phyloP scores from a whole-genome alignment of 1,284 basidiomycete species.

The Gastroboletus turbinatus region DNA sequence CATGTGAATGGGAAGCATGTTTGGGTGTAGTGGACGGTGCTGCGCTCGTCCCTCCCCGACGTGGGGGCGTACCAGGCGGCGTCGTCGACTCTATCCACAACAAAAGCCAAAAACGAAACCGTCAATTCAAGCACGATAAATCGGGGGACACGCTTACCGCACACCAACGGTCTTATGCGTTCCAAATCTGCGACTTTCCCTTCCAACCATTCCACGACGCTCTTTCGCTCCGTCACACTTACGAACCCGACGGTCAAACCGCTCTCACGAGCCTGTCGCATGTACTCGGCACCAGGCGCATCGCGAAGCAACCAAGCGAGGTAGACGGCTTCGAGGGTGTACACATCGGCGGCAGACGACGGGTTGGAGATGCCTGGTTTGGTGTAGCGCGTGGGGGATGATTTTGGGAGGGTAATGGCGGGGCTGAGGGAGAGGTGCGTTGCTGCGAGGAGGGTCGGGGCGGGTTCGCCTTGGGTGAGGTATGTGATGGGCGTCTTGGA shows the following conservation, averaged over 20 bases:
- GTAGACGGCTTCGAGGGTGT: constrained; percentile 78
- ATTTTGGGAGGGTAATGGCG: constrained; percentile 59
- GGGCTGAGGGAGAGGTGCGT: constrained; percentile 65
- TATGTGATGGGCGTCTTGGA: constrained; percentile 51
- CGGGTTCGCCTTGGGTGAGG: constrained; percentile 45
- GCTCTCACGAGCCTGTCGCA: constrained; percentile 77
- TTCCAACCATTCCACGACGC: constrained; percentile 81
- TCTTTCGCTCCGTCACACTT: constrained; percentile 82
- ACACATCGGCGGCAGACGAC: constrained; percentile 58
- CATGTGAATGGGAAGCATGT: constrained; percentile 28
- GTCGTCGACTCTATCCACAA: constrained; percentile 46
- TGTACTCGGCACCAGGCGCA: constrained; percentile 77
- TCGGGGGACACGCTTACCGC: constrained; percentile 43
- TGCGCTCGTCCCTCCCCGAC: constrained; percentile 29
- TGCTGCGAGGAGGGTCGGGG: constrained; percentile 53
- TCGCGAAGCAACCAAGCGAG: constrained; percentile 78
- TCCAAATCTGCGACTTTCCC: constrained; percentile 60
- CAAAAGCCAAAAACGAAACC: background rate
- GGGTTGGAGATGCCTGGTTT: constrained; percentile 48
- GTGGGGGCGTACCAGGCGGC: constrained; percentile 66
- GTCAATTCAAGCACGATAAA: background rate
- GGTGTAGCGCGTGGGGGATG: constrained; percentile 71
- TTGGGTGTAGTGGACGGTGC: constrained; percentile 40
- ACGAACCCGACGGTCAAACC: constrained; percentile 77
- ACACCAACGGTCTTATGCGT: constrained; percentile 51